Conservation (phyloP, 2,329 filamentous ascomycete species). For the Ophiosphaerella narmari region DNA sequence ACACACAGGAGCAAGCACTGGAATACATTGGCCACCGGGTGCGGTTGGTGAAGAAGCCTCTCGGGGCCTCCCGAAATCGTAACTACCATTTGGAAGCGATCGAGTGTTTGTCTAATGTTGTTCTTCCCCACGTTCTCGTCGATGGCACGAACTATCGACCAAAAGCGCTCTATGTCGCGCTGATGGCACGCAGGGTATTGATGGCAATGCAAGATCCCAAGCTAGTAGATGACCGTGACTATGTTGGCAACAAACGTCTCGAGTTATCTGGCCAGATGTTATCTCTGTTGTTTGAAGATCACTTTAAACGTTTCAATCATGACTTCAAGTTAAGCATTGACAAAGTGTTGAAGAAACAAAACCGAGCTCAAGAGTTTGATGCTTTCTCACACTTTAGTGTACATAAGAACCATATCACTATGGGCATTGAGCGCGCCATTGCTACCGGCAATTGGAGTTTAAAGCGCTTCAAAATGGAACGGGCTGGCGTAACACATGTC, state of each 20-base stretch:
- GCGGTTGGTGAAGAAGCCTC: constrained; percentile 70
- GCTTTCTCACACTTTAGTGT: constrained; percentile 82
- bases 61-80: constrained; percentile 60
- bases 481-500: constrained; percentile 94
- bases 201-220: constrained; percentile 91
- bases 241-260: constrained; percentile 95
- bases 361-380: constrained; percentile 85
- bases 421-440: constrained; percentile 93
- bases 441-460: constrained; percentile 98
- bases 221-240: constrained; percentile 93
- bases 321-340: constrained; percentile 93
- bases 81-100: constrained; percentile 90
- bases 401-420: constrained; percentile 84
- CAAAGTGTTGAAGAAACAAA: constrained; percentile 92
- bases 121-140: constrained; percentile 93
- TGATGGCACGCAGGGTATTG: constrained; percentile 95
- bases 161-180: constrained; percentile 94
- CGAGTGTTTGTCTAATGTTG: constrained; percentile 87
- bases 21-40: constrained; percentile 89
- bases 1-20: constrained; percentile 92
- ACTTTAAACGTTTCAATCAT: constrained; percentile 93
- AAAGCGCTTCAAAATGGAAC: constrained; percentile 98
- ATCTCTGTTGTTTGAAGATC: constrained; percentile 91
- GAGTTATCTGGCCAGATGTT: constrained; percentile 94
- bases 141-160: constrained; percentile 90